Evolutionary conservation across 306 rosid species (phyloP).

Genomic region (Castanospermum australe): DNA sequence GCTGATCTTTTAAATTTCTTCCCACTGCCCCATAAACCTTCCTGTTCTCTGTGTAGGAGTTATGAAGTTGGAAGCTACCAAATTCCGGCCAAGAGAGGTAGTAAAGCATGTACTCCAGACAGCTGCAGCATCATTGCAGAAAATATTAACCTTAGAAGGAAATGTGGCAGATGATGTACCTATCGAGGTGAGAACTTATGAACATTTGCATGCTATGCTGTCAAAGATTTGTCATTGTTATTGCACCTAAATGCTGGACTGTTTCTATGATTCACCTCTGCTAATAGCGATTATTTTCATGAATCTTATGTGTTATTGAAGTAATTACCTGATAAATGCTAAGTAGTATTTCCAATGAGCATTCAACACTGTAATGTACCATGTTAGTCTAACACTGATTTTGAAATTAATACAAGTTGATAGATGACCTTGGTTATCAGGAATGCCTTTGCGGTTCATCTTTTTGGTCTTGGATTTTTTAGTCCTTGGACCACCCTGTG

Average conservation of each 20-base stretch:
- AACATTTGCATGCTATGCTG: not conserved
- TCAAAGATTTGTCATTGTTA: not conserved
- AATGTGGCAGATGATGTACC: constrained; percentile 81
- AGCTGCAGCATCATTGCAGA: constrained; percentile 88
- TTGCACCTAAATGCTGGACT: not conserved
- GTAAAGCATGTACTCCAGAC: constrained; percentile 85
- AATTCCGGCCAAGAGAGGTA: constrained; percentile 84
- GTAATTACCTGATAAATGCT: not conserved
- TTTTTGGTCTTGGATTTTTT: not conserved
- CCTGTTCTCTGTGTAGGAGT: constrained; percentile 53
- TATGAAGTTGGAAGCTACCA: constrained; percentile 92
- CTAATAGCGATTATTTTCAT: not conserved
- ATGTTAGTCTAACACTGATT: not conserved
- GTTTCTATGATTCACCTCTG: not conserved
- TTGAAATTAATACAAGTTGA: not conserved
- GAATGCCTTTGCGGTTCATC: not conserved
- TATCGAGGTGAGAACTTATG: constrained; percentile 56
- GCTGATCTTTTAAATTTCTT: not conserved
- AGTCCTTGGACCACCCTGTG: too few relatives aligned
- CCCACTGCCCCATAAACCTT: not conserved
- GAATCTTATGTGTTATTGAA: not conserved
- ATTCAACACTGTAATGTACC: not conserved
- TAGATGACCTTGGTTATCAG: not conserved
- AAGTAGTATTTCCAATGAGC: not conserved
- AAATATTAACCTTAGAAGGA: constrained; percentile 73